A percentile compares a stretch with the other conserved stretches of the same genome.
Evolutionary conservation across 75 land plant species (phyloP).

Genomic region (Picea glauca): DNA sequence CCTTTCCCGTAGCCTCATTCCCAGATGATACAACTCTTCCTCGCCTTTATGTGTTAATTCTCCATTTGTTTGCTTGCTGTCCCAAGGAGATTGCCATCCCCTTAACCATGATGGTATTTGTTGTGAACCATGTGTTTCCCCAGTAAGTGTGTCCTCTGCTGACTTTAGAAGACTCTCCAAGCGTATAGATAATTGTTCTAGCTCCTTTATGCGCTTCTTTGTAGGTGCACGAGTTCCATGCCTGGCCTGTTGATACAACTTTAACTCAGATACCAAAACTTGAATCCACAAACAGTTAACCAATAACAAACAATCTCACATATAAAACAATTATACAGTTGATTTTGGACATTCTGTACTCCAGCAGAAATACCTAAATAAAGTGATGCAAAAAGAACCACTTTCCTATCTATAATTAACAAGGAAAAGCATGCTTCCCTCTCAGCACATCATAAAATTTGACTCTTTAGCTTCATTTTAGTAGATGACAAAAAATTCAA

Average conservation of each 20-base stretch:
- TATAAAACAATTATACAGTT: too few species aligned
- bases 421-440: too few species aligned
- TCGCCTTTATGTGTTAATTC: constrained; percentile 73
- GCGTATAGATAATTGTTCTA: constrained; percentile 46
- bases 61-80: constrained; percentile 61
- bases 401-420: too few species aligned
- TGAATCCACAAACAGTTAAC: too few species aligned
- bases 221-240: constrained; percentile 97
- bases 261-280: too few species aligned
- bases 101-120: constrained; percentile 60
- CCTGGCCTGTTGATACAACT: constrained; percentile 54
- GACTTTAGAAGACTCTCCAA: constrained; percentile 37
- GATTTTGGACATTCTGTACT: too few species aligned
- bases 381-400: too few species aligned
- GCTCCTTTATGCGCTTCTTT: constrained; percentile 68
- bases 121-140: constrained; percentile 6
- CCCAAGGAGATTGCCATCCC: constrained; percentile 90
- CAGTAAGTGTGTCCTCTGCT: constrained; percentile 13
- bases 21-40: constrained; percentile 78
- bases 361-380: too few species aligned
- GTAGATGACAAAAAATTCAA: too few species aligned
- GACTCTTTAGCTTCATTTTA: too few species aligned
- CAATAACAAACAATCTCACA: too few species aligned
- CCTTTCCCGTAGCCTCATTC: constrained; percentile 50
- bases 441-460: too few species aligned